Conservation (phyloP, 148 eudicot genomes). For the Diospyros lotus region DNA sequence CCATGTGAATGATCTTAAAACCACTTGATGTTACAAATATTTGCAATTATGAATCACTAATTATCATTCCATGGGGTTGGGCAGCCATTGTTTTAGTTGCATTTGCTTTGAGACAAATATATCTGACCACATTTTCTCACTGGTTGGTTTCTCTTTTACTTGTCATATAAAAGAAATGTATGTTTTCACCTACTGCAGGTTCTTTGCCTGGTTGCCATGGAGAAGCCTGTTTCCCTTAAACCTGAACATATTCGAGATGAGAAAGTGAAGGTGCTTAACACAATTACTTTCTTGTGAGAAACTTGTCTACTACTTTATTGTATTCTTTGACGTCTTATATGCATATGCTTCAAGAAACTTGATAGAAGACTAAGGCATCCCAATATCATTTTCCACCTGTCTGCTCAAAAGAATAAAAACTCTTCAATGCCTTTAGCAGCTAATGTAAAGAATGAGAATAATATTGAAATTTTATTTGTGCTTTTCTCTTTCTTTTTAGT, state of each 20-base stretch:
- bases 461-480: not conserved
- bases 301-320: not conserved
- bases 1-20: no score
- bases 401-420: not conserved
- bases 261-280: constrained; percentile 66
- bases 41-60: no score
- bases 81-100: no score
- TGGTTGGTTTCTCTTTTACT: no score
- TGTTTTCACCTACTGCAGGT: constrained; percentile 37
- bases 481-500: not conserved
- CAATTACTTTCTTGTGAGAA: not conserved
- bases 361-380: no score
- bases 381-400: not conserved
- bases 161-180: no score
- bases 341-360: not conserved
- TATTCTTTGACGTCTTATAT: no score
- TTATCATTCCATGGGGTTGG: no score
- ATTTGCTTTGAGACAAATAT: no score
- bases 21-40: no score
- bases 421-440: not conserved
- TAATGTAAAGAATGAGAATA: not conserved
- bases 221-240: constrained; percentile 70
- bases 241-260: constrained; percentile 90
- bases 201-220: constrained; percentile 86
- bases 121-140: no score